Base-by-base conservation (phyloP, 192 early-diverging fungal species). In the Podila verticillata region DNA sequence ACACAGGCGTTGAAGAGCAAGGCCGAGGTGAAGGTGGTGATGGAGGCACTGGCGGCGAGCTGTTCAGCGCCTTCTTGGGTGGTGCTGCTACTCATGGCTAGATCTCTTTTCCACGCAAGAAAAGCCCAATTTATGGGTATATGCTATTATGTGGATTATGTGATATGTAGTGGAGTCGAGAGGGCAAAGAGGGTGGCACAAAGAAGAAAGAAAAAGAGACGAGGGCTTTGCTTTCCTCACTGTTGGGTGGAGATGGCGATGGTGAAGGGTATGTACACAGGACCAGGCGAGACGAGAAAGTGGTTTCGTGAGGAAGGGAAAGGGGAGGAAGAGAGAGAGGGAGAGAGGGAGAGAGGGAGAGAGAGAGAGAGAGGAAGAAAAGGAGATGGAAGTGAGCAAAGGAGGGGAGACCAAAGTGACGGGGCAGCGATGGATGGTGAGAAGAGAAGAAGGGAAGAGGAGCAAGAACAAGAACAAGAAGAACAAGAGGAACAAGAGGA, bases 21-120 rank as follows among this genome's bases (percentile, higher is more conserved):
- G 6, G 95, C 90, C 19, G 93, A 89, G 9, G 85, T 66, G 70
- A 96, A 95, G 13, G 91, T 88, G 47, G 74, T 73, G n/a, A 90
- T 65, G 1, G 91, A 89, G 61, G 85, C 82, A 77, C 87, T 82
- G 19, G 83, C 66, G 3, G 26, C n/a, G 12, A 17, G 28, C 57
- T 70, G 63, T 9, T 65, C 48, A 29, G 48, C 57, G 54, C n/a
- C 30, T n/a, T n/a, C 20, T 26, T 61, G 32, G 54, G 64, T 54
- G 5, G 17, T 32, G n/a, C 29, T 31, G 65, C 20, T 54, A 10
- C 32, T 66, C 48, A 34, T 54, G 51, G n/a, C 10, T 19, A 24
- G 51, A 24, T 19, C 51, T 8, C 22, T n/a, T 19, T 17, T 24
- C n/a, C n/a, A n/a, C n/a, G n/a, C n/a, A n/a, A n/a, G n/a, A n/a